Conservation (phyloP, 495 filamentous ascomycete species). For the Lindgomyces ingoldianus region DNA sequence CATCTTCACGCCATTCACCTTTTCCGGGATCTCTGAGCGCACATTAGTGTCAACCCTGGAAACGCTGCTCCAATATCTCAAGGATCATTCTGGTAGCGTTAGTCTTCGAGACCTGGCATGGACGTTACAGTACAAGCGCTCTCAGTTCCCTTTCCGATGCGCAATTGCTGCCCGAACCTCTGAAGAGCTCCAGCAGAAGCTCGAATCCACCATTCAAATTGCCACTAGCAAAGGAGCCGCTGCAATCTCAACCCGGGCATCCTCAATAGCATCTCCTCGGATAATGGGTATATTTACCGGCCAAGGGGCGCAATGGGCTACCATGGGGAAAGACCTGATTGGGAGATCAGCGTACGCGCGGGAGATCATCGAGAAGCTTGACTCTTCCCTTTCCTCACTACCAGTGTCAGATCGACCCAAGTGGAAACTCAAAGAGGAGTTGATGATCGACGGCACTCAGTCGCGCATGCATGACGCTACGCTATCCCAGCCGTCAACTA, state of each 20-base stretch:
- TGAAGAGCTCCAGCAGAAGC: background rate
- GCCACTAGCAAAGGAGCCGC: background rate
- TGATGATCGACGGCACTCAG: background rate
- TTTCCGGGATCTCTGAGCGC: slow-evolving; percentile 2
- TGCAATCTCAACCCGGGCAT: background rate
- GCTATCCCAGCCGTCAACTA: slow-evolving; percentile 24
- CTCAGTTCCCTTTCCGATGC: slow-evolving; percentile 7
- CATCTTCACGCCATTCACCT: slow-evolving; percentile 12
- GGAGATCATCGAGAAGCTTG: background rate
- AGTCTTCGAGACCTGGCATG: slow-evolving; percentile 5
- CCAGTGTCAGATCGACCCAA: slow-evolving; percentile 3
- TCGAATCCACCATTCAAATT: background rate
- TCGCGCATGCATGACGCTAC: background rate
- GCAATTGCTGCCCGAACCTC: background rate
- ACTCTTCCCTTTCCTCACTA: background rate
- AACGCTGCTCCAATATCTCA: background rate
- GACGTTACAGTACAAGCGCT: slow-evolving; percentile 12
- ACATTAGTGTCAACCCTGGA: background rate
- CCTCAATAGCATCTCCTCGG: background rate
- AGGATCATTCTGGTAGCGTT: background rate
- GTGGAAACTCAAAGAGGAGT: slow-evolving; percentile 16
- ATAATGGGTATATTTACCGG: slow-evolving; percentile 32
- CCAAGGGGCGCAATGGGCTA: slow-evolving; percentile 33
- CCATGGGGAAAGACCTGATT: slow-evolving; percentile 11
- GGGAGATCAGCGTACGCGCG: background rate